Base-by-base conservation (phyloP, 2,329 filamentous ascomycete genomes). In the Colletotrichum viniferum region DNA sequence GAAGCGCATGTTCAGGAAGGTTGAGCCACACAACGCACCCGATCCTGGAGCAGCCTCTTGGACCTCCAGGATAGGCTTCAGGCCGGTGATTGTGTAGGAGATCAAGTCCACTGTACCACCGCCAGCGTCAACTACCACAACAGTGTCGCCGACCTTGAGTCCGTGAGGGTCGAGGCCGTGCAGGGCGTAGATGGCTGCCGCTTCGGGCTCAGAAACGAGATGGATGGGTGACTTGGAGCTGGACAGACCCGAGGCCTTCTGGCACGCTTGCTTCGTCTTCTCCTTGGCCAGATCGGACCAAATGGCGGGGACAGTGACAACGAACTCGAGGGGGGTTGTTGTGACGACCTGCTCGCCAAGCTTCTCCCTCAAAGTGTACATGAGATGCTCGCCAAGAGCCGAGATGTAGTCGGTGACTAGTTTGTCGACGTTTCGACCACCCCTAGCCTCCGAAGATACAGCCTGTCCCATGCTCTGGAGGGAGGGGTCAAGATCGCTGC, bases 231-330 rank as follows among this genome's bases (percentile, higher is more conserved):
- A 75, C 16, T 79, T 79, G 63, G 80, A 76, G 3, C 79, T 74
- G 5, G 79, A 82, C 5, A 85, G 78, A 10, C 81, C 81, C 2
- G 79, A 77, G 26, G 86, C 83, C 18, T 82, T 83, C 48, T 85
- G 82, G 56, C 85, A 87, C 18, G 88, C 88, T 65, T 85, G 82
- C 61, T 83, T 82, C 2, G 89, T 91, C 43, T 86, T 86, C 56
- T 89, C 84, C 67, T 89, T 91, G 34, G 90, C 89, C 7, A 83
- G 83, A 60, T 90, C 89, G 48, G 87, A 89, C 90, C 90, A 92
- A 9, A 92, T 89, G 7, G 90, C 90, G 1, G 90, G 90, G 1
- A 92, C 89, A 0, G 90, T 91, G 24, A 92, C 82, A 60, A 91
- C 86, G 71, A 90, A 90, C 69, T 91, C 86, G 76, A 90, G 84